phyloP scores from a whole-genome alignment of 2,329 filamentous ascomycete species.

The Colletotrichum tropicale region DNA sequence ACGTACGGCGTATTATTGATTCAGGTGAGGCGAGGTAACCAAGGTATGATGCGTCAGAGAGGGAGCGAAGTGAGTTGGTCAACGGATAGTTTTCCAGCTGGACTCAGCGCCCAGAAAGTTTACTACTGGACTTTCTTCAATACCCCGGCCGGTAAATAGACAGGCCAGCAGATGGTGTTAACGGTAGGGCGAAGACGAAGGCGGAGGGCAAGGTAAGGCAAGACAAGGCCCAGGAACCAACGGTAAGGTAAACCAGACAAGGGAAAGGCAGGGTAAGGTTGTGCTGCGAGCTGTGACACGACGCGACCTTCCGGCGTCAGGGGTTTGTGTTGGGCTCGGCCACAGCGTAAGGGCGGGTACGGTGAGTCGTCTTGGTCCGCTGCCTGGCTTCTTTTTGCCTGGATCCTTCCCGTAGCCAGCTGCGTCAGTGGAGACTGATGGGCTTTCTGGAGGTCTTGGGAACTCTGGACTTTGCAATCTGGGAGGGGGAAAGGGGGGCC shows the following conservation, averaged over 20 bases:
- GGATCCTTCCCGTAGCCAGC: background rate
- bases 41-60: background rate
- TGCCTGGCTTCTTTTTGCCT: background rate
- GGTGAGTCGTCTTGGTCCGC: background rate
- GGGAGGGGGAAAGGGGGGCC: background rate
- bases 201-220: background rate
- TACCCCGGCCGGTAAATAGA: background rate
- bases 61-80: background rate
- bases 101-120: constrained; percentile 10
- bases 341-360: constrained; percentile 5
- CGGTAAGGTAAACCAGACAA: background rate
- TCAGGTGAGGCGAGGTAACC: background rate
- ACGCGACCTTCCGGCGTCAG: constrained; percentile 17
- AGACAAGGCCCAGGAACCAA: background rate
- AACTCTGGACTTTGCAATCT: background rate
- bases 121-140: background rate
- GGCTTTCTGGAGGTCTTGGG: background rate
- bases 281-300: constrained; percentile 3
- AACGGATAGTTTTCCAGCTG: background rate
- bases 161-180: background rate
- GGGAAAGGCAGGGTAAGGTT: background rate
- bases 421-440: background rate
- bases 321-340: constrained; percentile 10
- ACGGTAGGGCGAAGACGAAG: constrained; percentile 13
- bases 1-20: background rate